Evolutionary conservation across 2,329 filamentous ascomycete species (phyloP), one percentile per base, ranked within the genome.

Genomic region (Ascosphaera pollenicola): DNA sequence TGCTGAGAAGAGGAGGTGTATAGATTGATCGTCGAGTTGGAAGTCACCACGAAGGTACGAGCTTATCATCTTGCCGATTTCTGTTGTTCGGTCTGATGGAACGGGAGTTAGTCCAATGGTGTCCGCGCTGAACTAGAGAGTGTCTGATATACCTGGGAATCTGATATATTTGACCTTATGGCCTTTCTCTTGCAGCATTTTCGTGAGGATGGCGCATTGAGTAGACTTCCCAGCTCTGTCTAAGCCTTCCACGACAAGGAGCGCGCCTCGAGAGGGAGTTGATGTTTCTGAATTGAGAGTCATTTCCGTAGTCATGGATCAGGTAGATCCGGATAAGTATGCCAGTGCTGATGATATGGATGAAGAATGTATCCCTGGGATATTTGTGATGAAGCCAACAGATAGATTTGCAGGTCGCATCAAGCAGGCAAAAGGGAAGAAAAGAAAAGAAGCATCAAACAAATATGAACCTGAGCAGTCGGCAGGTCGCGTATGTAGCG

Each of bases 141-240:
- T 21, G 35, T 36, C 16, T 17, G n/a, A 19, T 39, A 19, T 58
- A 78, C 73, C 70, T 51, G 77, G 77, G 54, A 82, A 81, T 40
- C 75, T 63, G 51, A 77, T 61, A 43, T 70, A 65, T 48, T 66
- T 64, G 21, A 75, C 68, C 37, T 61, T 55, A 37, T 64, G 57
- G 6, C 70, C 71, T 41, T 60, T 52, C 4, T 55, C 50, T 40
- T 64, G 54, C 3, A 82, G 61, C 30, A 56, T 60, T 19, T 67
- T 56, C 30, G 65, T 66, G 32, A 94, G 63, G 36, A 73, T 60
- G 49, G 75, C 69, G 48, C 82, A 85, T 67, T 93, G 85, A 26
- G 84, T 92, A 17, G 83, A 87, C 66, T 94, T 94, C 41, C 85
- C 85, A 35, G 84, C 83, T 46, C 83, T 73, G 51, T 94, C 85